Percentiles rank a stretch among this genome's conserved stretches.
Evolutionary conservation across 1,284 basidiomycete genomes (phyloP).

Genomic region (Malassezia obtusa): DNA sequence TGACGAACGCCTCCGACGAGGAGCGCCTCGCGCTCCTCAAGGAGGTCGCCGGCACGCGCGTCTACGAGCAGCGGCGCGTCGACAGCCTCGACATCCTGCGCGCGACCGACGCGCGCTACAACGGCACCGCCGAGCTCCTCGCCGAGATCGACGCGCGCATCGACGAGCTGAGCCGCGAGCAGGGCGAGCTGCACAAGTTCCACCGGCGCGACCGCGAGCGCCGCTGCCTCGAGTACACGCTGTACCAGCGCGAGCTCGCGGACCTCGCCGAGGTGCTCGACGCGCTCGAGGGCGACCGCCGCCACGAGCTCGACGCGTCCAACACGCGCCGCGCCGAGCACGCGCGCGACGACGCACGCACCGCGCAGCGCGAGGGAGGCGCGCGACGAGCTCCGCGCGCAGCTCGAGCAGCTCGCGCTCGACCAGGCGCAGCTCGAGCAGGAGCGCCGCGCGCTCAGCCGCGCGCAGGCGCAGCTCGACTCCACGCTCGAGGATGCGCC

Average conservation of each 20-base stretch:
- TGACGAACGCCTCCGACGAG: slow-evolving; percentile 94
- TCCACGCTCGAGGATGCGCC: slow-evolving; percentile 69
- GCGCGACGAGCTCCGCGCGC: slow-evolving; percentile 63
- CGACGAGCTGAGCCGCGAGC: slow-evolving; percentile 86
- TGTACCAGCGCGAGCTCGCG: slow-evolving; percentile 80
- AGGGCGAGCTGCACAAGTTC: slow-evolving; percentile 92
- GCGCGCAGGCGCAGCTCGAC: slow-evolving; percentile 63
- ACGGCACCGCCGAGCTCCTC: slow-evolving; percentile 81
- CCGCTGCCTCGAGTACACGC: slow-evolving; percentile 85
- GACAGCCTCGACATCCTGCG: slow-evolving; percentile 93
- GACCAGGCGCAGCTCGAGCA: slow-evolving; percentile 63
- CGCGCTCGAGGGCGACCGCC: slow-evolving; percentile 61
- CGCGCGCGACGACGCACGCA: slow-evolving; percentile 69
- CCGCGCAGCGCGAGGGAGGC: slow-evolving; percentile 59
- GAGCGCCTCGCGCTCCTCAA: slow-evolving; percentile 87
- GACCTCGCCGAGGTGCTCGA: slow-evolving; percentile 77
- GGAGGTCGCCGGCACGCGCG: slow-evolving; percentile 95
- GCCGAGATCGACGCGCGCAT: slow-evolving; percentile 83
- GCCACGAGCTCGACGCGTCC: slow-evolving; percentile 63
- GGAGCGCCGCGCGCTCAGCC: slow-evolving; percentile 54
- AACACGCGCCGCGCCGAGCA: slow-evolving; percentile 72
- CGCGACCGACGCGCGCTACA: slow-evolving; percentile 86
- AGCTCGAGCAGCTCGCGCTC: slow-evolving; percentile 60
- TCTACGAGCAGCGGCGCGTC: slow-evolving; percentile 85
- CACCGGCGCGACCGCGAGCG: slow-evolving; percentile 90